Percentiles rank a stretch among this genome's conserved stretches.
Evolutionary conservation across 495 filamentous ascomycete species (phyloP).

Genomic region (Immersiella caudata): DNA sequence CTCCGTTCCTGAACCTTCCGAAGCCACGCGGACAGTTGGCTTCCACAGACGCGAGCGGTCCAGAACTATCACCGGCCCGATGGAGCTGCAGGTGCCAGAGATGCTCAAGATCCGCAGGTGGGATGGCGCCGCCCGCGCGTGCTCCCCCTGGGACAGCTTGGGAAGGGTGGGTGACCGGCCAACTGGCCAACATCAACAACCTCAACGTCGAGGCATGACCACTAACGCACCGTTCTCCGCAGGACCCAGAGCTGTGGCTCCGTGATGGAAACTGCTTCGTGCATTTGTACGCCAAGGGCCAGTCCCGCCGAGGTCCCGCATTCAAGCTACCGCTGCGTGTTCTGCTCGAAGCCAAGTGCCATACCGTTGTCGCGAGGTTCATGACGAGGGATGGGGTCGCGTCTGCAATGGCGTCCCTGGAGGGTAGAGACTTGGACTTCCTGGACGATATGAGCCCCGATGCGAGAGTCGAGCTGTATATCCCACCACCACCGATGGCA

Average conservation of each 20-base stretch:
- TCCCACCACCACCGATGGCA: conserved; percentile 57
- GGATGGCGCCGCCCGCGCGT: conserved; percentile 56
- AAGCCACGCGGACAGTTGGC: conserved; percentile 3
- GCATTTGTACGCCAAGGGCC: conserved; percentile 61
- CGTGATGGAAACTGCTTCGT: conserved; percentile 64
- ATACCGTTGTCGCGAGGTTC: conserved; percentile 56
- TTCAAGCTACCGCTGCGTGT: conserved; percentile 58
- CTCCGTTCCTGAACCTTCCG: background rate
- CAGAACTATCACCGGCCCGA: conserved; percentile 31
- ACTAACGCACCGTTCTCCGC: background rate
- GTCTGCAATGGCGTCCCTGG: conserved; percentile 20
- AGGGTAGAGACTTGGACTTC: conserved; percentile 22
- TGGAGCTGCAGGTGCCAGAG: conserved; percentile 25
- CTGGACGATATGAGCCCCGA: conserved; percentile 26
- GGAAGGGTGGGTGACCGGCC: conserved; percentile 46
- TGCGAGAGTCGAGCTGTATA: conserved; percentile 59
- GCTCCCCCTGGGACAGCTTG: conserved; percentile 56
- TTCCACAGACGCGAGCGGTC: conserved; percentile 10
- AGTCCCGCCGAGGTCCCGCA: conserved; percentile 62
- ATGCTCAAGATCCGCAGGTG: conserved; percentile 50
- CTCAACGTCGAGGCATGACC: background rate
- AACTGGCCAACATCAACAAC: background rate
- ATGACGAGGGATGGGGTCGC: conserved; percentile 36
- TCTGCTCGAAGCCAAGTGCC: conserved; percentile 54
- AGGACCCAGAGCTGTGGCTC: conserved; percentile 68